phyloP scores from a whole-genome alignment of 345 rosid genomes.

The Xanthoceras sorbifolium region DNA sequence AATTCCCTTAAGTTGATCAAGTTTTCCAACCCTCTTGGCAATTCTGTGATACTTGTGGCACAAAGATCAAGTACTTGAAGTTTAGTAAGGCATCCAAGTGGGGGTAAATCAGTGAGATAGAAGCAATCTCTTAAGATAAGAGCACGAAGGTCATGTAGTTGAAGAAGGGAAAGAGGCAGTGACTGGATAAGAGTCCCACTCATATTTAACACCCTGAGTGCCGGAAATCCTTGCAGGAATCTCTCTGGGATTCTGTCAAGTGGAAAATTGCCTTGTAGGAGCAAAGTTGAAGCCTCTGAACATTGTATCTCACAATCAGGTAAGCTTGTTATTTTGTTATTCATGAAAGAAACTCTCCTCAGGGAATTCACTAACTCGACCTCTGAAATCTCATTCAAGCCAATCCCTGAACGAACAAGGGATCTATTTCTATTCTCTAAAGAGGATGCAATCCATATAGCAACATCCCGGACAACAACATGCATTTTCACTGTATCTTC shows the following conservation, averaged over 20 bases:
- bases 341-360: slow-evolving; percentile 44
- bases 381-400: slow-evolving; percentile 23
- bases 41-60: slow-evolving; percentile 29
- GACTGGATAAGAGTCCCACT: slow-evolving; percentile 33
- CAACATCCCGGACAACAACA: slow-evolving; percentile 46
- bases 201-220: slow-evolving; percentile 36
- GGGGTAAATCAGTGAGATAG: slow-evolving; percentile 34
- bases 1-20: slow-evolving; percentile 33
- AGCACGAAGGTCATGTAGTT: slow-evolving; percentile 31
- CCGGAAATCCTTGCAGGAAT: slow-evolving; percentile 33
- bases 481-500: slow-evolving; percentile 47
- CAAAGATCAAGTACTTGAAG: slow-evolving; percentile 42
- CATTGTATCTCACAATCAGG: slow-evolving; percentile 25
- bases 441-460: slow-evolving; percentile 40
- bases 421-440: slow-evolving; percentile 25
- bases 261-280: slow-evolving; percentile 38
- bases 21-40: slow-evolving; percentile 35
- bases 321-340: slow-evolving; percentile 27
- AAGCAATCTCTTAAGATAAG: slow-evolving; percentile 37
- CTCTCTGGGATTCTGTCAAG: slow-evolving; percentile 22
- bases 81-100: slow-evolving; percentile 30
- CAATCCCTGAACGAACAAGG: slow-evolving; percentile 35
- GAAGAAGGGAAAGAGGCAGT: slow-evolving; percentile 33
- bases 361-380: slow-evolving; percentile 23
- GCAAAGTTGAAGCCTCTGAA: slow-evolving; percentile 29